phyloP scores from a whole-genome alignment of 1,139 yeast species.

The Fermentozyma sake region DNA sequence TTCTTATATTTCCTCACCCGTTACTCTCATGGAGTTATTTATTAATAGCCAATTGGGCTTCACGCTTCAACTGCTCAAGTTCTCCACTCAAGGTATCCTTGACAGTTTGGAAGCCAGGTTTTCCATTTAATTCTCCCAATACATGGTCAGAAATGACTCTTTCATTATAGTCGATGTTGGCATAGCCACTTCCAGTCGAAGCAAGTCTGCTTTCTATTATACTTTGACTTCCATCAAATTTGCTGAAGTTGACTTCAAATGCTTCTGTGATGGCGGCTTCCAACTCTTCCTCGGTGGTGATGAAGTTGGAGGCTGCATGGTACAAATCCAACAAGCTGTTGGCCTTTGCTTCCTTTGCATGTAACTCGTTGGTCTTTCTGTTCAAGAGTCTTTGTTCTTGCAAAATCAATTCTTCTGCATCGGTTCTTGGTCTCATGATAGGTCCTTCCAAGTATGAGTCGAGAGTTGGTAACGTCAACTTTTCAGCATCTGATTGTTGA shows the following conservation, averaged over 20 bases:
- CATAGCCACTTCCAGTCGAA: constrained; percentile 27
- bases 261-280: constrained; percentile 54
- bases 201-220: constrained; percentile 35
- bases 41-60: constrained; percentile 29
- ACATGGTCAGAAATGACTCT: constrained; percentile 32
- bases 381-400: constrained; percentile 30
- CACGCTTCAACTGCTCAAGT: constrained; percentile 31
- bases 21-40: constrained; percentile 2
- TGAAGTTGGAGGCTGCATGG: constrained; percentile 63
- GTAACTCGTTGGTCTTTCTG: constrained; percentile 31
- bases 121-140: constrained; percentile 20
- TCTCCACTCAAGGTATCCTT: constrained; percentile 19
- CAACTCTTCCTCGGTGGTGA: constrained; percentile 61
- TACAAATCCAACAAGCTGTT: constrained; percentile 61
- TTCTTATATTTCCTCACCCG: constrained; percentile 1
- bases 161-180: constrained; percentile 27
- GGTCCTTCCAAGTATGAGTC: constrained; percentile 66
- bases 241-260: constrained; percentile 42
- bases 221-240: constrained; percentile 32
- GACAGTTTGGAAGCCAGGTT: constrained; percentile 35
- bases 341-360: constrained; percentile 43
- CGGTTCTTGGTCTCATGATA: constrained; percentile 66
- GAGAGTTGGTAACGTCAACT: constrained; percentile 75
- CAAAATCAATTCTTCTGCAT: constrained; percentile 52
- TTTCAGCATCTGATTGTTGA: constrained; percentile 37